Evolutionary conservation across 1,284 basidiomycete genomes (phyloP).

Genomic region (Fomes fomentarius): DNA sequence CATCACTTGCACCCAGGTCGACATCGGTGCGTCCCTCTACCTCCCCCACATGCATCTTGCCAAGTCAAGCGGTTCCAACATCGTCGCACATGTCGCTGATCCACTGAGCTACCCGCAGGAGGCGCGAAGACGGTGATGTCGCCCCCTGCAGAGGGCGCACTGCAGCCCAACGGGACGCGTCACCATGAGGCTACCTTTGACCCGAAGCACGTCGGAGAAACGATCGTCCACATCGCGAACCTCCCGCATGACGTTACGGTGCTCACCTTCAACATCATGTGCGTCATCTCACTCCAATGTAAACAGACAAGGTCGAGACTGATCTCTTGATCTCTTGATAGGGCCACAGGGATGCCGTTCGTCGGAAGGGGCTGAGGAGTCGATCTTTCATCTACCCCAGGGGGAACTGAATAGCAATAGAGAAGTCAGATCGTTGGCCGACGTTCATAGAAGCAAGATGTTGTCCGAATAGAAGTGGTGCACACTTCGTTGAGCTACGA

Average conservation of each 20-base stretch:
- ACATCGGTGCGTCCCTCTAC: slow-evolving; percentile 60
- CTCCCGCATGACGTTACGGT: slow-evolving; percentile 73
- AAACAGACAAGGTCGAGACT: background rate
- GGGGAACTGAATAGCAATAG: too few relatives aligned
- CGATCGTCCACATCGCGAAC: slow-evolving; percentile 70
- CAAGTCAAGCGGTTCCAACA: too few relatives aligned
- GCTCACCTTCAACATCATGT: slow-evolving; percentile 77
- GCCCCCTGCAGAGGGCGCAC: slow-evolving; percentile 44
- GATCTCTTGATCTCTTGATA: slow-evolving; percentile 6
- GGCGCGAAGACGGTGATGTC: slow-evolving; percentile 18
- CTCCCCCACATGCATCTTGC: background rate
- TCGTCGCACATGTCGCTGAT: too few relatives aligned
- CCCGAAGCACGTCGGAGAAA: slow-evolving; percentile 69
- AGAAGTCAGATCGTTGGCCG: too few relatives aligned
- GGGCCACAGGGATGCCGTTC: slow-evolving; percentile 34
- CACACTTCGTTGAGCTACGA: too few relatives aligned
- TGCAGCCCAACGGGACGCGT: slow-evolving; percentile 71
- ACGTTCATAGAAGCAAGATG: too few relatives aligned
- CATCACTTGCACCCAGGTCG: slow-evolving; percentile 80
- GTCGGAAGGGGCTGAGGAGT: slow-evolving; percentile 30
- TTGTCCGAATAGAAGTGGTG: too few relatives aligned
- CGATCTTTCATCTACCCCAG: too few relatives aligned
- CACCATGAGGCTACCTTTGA: slow-evolving; percentile 69
- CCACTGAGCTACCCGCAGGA: background rate
- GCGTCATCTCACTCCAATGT: slow-evolving; percentile 31